A percentile compares a stretch with the other conserved stretches of the same genome.
phyloP scores from a whole-genome alignment of 1,284 basidiomycete genomes.

The Malassezia restricta region DNA sequence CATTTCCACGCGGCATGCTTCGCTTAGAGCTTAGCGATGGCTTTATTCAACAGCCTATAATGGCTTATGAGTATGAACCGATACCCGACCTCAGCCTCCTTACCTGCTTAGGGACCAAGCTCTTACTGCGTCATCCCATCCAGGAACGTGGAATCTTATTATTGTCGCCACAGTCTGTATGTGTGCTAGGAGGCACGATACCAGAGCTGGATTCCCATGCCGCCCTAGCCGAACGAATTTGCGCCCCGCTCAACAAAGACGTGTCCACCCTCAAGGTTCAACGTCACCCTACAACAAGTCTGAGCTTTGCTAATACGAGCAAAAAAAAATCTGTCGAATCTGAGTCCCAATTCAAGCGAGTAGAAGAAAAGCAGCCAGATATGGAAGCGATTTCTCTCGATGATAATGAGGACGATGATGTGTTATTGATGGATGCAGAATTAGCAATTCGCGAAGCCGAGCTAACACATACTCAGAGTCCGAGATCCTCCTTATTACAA shows the following conservation, averaged over 20 bases:
- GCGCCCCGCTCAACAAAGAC: neutral
- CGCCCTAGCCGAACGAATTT: neutral
- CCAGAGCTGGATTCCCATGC: conserved; percentile 2
- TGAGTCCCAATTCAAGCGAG: too few species aligned
- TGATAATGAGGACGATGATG: neutral
- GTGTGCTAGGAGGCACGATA: conserved; percentile 4
- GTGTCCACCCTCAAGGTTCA: neutral
- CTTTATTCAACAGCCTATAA: neutral
- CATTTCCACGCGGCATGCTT: conserved; percentile 12
- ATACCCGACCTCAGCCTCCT: conserved; percentile 1
- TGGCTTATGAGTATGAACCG: conserved; percentile 4
- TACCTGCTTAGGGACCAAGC: conserved; percentile 7
- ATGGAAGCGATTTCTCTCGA: neutral
- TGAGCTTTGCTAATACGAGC: too few species aligned
- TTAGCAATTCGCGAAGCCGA: conserved; percentile 9
- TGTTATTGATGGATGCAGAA: conserved; percentile 12
- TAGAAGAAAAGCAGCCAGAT: too few species aligned
- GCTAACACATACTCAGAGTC: neutral
- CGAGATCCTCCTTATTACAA: conserved; percentile 3
- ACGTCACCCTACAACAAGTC: too few species aligned
- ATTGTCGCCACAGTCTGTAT: neutral
- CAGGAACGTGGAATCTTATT: neutral
- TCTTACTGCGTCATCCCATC: neutral
- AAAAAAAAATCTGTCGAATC: too few species aligned
- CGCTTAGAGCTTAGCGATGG: conserved; percentile 9